Evolutionary conservation across 2,329 filamentous ascomycete species (phyloP).

Genomic region (Claviceps purpurea): DNA sequence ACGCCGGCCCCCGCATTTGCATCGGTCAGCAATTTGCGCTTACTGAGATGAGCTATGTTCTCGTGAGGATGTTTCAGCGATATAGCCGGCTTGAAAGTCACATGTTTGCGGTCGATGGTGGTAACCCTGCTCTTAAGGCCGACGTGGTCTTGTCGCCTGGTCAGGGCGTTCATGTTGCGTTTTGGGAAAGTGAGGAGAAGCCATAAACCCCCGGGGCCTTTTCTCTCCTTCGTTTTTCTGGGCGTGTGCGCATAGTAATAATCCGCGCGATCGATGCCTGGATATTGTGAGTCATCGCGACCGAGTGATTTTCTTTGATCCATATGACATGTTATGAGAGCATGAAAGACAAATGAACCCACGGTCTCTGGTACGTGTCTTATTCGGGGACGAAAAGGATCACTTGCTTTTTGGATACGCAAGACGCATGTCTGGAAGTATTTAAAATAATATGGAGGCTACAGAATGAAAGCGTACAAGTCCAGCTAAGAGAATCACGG

Average conservation of each 20-base stretch:
- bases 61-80: constrained; percentile 58
- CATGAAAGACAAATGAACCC: neutral
- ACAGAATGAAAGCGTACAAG: neutral
- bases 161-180: constrained; percentile 43
- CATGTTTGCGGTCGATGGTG: constrained; percentile 42
- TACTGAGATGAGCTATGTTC: constrained; percentile 50
- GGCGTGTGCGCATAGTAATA: too few relatives aligned
- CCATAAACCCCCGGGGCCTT: neutral
- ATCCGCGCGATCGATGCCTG: too few relatives aligned
- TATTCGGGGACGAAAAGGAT: neutral
- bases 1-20: constrained; percentile 38
- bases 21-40: constrained; percentile 47
- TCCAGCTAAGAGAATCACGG: neutral
- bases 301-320: too few relatives aligned
- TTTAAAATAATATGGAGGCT: neutral
- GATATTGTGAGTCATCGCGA: too few relatives aligned
- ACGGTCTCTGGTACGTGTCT: neutral
- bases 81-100: constrained; percentile 50
- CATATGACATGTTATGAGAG: too few relatives aligned
- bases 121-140: constrained; percentile 38
- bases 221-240: neutral
- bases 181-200: constrained; percentile 33
- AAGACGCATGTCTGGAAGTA: neutral
- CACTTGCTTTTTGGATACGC: too few relatives aligned
- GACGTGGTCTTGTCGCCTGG: constrained; percentile 48